phyloP scores from a whole-genome alignment of 2,329 filamentous ascomycete species.

The Alternaria novae-zelandiae region DNA sequence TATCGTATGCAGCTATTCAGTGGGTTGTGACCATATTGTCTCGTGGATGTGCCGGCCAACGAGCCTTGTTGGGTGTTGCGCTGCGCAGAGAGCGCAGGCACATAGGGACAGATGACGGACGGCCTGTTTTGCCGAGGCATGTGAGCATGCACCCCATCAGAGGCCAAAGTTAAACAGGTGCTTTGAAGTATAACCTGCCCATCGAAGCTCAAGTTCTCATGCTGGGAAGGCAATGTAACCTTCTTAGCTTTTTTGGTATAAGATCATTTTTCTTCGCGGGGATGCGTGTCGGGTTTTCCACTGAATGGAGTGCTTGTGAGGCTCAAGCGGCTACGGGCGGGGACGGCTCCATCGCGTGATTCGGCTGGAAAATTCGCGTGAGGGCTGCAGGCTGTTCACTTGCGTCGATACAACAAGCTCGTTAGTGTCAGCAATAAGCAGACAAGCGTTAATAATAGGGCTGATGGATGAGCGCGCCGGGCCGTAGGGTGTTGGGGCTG shows the following conservation, averaged over 20 bases:
- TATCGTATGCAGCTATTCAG: neutral
- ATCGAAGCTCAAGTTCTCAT: neutral
- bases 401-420: neutral
- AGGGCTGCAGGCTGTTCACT: neutral
- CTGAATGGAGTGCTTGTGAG: neutral
- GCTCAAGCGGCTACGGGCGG: neutral
- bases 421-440: neutral
- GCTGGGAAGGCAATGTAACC: neutral
- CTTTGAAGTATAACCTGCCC: neutral
- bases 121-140: neutral
- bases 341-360: neutral
- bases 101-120: neutral
- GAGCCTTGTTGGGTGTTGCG: neutral
- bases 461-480: neutral
- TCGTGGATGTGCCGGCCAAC: neutral
- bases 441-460: neutral
- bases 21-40: neutral
- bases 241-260: neutral
- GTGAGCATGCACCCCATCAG: neutral
- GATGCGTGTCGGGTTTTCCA: neutral
- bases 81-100: neutral
- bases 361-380: neutral
- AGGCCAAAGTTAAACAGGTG: neutral
- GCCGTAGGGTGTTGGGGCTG: neutral
- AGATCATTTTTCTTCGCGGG: neutral